Conservation (phyloP, 805 yeast species). For the Suhomyces tanzawaensis region DNA sequence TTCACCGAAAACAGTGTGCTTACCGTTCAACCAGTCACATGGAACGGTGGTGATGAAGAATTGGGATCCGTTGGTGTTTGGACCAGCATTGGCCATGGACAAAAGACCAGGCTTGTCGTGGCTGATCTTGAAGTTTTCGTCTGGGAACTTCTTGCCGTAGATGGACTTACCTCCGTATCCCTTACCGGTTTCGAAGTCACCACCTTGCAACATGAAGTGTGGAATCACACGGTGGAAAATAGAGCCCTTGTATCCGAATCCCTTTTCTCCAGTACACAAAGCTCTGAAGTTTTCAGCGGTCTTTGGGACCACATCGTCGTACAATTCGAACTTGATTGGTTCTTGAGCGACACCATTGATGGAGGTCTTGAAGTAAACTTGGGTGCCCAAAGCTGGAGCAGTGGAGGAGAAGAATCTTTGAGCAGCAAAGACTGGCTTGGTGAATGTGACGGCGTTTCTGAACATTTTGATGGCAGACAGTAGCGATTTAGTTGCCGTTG, state of each 20-base stretch:
- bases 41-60: conserved; percentile 79
- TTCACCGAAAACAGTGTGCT: conserved; percentile 27
- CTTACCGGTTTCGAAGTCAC: conserved; percentile 71
- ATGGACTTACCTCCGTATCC: conserved; percentile 94
- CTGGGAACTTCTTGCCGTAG: conserved; percentile 66
- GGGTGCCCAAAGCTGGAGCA: conserved; percentile 45
- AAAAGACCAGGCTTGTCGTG: conserved; percentile 80
- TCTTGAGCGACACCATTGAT: conserved; percentile 49
- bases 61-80: conserved; percentile 90
- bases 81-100: conserved; percentile 93
- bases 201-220: conserved; percentile 92
- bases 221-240: conserved; percentile 97
- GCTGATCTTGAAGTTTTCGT: conserved; percentile 66
- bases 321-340: conserved; percentile 40
- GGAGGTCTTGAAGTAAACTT: conserved; percentile 57
- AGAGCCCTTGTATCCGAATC: conserved; percentile 82
- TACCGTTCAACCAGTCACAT: conserved; percentile 29
- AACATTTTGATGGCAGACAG: conserved; percentile 14
- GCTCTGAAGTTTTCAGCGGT: conserved; percentile 82
- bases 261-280: conserved; percentile 88
- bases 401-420: conserved; percentile 53
- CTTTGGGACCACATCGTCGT: conserved; percentile 61
- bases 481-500: too few species aligned
- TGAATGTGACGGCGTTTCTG: conserved; percentile 16
- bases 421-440: conserved; percentile 17